These are phyloP conservation scores for Dothiorella sarmentorum DNA, from an alignment of 2,329 filamentous ascomycete species.

Conservation along the genomic window DNA sequence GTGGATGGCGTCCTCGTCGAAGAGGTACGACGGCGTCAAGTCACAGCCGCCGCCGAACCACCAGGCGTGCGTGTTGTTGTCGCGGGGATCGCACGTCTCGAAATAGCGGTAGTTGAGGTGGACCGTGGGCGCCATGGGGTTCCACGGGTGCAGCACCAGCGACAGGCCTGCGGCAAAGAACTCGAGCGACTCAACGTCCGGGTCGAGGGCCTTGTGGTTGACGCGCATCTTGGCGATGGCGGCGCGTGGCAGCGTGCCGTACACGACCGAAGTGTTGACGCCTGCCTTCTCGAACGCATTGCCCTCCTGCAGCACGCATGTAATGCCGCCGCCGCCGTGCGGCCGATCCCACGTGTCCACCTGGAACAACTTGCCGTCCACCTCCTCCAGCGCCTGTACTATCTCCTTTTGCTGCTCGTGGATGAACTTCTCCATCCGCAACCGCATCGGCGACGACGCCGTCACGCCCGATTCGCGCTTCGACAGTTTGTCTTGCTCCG, in stretches of 20 bases:
- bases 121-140: slow-evolving; percentile 96
- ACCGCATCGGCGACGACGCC: slow-evolving; percentile 83
- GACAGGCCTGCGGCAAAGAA: slow-evolving; percentile 96
- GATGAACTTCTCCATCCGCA: slow-evolving; percentile 96
- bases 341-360: slow-evolving; percentile 83
- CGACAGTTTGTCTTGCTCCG: slow-evolving; percentile 75
- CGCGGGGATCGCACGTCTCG: slow-evolving; percentile 76
- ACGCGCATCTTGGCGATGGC: slow-evolving; percentile 90
- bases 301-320: slow-evolving; percentile 91
- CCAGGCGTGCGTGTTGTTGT: slow-evolving; percentile 82
- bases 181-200: slow-evolving; percentile 75
- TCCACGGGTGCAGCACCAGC: slow-evolving; percentile 86
- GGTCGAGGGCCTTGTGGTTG: slow-evolving; percentile 84
- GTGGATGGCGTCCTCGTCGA: slow-evolving; percentile 94
- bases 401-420: slow-evolving; percentile 89
- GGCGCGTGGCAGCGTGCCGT: slow-evolving; percentile 80
- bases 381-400: slow-evolving; percentile 72
- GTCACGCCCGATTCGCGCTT: slow-evolving; percentile 76
- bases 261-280: slow-evolving; percentile 92
- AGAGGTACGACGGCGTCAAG: slow-evolving; percentile 87
- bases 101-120: slow-evolving; percentile 99
- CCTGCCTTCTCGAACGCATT: slow-evolving; percentile 98
- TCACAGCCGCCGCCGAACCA: slow-evolving; percentile 98
- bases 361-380: slow-evolving; percentile 80
- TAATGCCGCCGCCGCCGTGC: slow-evolving; percentile 88